Evolutionary conservation across 169 alveolate genomes (phyloP), one percentile per base, ranked within the genome.

Genomic region (Plasmodium vinckei): DNA sequence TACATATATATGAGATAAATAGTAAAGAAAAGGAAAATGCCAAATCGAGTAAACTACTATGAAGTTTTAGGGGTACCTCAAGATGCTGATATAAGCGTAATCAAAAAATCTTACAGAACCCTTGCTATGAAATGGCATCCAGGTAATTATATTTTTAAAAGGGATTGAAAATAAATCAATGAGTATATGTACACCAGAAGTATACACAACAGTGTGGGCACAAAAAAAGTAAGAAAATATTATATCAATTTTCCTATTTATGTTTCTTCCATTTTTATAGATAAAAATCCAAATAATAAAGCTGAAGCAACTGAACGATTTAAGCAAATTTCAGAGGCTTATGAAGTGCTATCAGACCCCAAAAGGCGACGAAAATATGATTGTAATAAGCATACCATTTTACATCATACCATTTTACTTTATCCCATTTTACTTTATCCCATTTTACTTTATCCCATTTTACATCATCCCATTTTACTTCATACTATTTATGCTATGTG

Each of bases 51-150:
- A 56, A 63, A 77, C 47, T 91, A 87, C 42, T 93, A 93, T 79
- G 87, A 64, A 46, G 88, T 93, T 9, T 89, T 93, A 42, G 95
- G 95, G 33, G 93, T 93, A 3, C 87, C 92, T 17, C 95, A 89
- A 15, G 92, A 87, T 70, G 95, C 94, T 17, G 75, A 59, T 54
- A 60, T 73, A 25, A 73, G 77, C 10, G 77, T 73, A 68, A 93
- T 93, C 25, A 93, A 90, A 64, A 93, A 84, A 77, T 84, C 89
- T 23, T 93, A 93, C 63, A 87, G 93, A 71, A 82, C 88, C 12
- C 56, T 93, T 46, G 94, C 94, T 47, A 82, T 90, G 79, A 90
- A 91, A 87, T 93, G 93, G 92, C 94, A 93, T 53, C 95, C 95
- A 12, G 95, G 95, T 93, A 91, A 33, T 87, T 17, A n/a, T 23